Base-by-base conservation (phyloP, 2,329 filamentous ascomycete genomes). In the Hypoxylon sp. region DNA sequence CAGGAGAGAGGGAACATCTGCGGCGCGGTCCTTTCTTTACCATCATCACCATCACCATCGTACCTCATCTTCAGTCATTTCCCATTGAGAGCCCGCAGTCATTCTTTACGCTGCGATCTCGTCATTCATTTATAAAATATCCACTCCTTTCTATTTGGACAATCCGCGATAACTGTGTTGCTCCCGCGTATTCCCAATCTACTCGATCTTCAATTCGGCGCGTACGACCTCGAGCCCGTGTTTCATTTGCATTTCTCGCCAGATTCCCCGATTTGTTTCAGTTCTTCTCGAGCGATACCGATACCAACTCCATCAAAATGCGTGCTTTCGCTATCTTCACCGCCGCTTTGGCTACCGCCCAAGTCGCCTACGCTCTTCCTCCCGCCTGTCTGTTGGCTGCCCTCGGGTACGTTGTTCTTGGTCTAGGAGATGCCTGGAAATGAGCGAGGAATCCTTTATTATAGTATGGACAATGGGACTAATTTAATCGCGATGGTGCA, bases 301-400 rank as follows among this genome's bases (percentile, higher is more conserved):
- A 68, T 66, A 64, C 60, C 30, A 51, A n/a, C 5, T 60, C 31
- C 54, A 30, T 68, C 71, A 72, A 40, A 10, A 73, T 73, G 72
- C 72, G 72, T 71, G 27, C 64, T 40, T 66, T 54, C 63, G 68
- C 65, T 48, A 30, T 73, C 31, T 66, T 69, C 55, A 60, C 70
- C n/a, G 66, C 66, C 64, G 53, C 62, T 50, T 31, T 69, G 64
- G 72, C 70, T 17, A 68, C 62, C 31, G 51, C 66, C 50, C 70
- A 72, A 54, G 56, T 73, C 22, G 63, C 64, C 13, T 61, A 61
- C 17, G 72, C 72, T 42, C 50, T 69, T 20, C 70, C 72, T 25
- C 72, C 72, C 33, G 72, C 72, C 31, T 73, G 72, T 56, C 55
- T 73, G 63, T 56, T 73, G 64, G 50, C 70, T 58, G 72, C 72